A percentile compares a stretch with the other conserved stretches of the same genome.
Conservation (phyloP, 257 asterid genomes). For the Oldenlandia corymbosa region DNA sequence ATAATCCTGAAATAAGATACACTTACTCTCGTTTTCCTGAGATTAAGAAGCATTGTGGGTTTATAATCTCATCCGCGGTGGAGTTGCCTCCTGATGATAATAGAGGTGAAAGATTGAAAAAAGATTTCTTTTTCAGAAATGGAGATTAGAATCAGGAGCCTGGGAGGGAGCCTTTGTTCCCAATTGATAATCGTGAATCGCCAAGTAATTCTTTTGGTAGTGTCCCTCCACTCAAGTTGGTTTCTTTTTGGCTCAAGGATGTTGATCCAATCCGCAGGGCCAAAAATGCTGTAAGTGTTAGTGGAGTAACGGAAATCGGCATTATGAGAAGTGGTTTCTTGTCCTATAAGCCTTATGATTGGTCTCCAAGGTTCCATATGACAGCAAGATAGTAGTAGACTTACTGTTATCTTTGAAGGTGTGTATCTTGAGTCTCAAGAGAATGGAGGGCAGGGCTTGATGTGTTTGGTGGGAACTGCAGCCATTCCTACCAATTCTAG, state of each 20-base stretch:
- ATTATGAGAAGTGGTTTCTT: not conserved
- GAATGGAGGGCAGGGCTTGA: slow-evolving; percentile 8
- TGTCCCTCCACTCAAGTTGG: slow-evolving; percentile 19
- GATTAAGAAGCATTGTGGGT: slow-evolving; percentile 15
- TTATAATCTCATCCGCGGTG: slow-evolving; percentile 13
- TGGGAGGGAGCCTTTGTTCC: slow-evolving; percentile 12
- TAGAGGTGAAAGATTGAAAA: slow-evolving; percentile 15
- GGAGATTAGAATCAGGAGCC: slow-evolving; percentile 21
- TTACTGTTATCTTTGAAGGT: slow-evolving; percentile 14
- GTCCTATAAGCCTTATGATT: slow-evolving; percentile 1
- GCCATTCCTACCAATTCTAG: not conserved
- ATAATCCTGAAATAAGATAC: slow-evolving; percentile 8
- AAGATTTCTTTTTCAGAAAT: slow-evolving; percentile 11
- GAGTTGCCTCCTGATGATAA: slow-evolving; percentile 17
- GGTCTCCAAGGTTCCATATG: not conserved
- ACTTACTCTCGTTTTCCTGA: slow-evolving; percentile 16
- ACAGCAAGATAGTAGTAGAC: slow-evolving; percentile 1
- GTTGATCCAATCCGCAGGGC: slow-evolving; percentile 19
- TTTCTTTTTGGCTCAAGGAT: slow-evolving; percentile 20
- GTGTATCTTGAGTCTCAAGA: slow-evolving; percentile 4
- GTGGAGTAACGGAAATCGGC: slow-evolving; percentile 14
- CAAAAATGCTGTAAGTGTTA: slow-evolving; percentile 11
- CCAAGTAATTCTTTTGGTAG: not conserved
- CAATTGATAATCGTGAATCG: slow-evolving; percentile 6
- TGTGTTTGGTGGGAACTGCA: slow-evolving; percentile 17